Conservation (phyloP, 768 basidiomycete species). For the Boletus reticulatus region DNA sequence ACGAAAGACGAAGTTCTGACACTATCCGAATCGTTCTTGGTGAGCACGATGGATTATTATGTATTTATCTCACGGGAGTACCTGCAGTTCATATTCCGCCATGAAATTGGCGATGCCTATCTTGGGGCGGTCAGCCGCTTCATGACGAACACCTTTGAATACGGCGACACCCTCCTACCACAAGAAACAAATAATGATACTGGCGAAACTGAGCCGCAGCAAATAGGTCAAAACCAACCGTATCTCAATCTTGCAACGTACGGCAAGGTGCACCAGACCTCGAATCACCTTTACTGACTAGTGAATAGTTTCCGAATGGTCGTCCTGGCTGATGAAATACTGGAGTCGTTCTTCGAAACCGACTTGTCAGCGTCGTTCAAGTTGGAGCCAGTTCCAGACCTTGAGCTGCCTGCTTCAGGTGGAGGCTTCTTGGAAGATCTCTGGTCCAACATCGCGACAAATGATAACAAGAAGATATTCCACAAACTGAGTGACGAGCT, state of each 20-base stretch:
- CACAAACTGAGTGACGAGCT: conserved; percentile 92
- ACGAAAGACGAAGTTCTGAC: conserved; percentile 97
- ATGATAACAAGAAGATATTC: conserved; percentile 91
- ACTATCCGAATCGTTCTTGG: conserved; percentile 90
- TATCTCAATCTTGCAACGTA: conserved; percentile 91
- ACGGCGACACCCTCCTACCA: conserved; percentile 89
- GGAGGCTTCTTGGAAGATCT: conserved; percentile 76
- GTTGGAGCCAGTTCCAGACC: conserved; percentile 66
- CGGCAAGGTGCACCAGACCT: conserved; percentile 17
- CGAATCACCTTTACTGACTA: conserved; percentile 9
- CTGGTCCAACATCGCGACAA: conserved; percentile 86
- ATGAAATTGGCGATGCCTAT: conserved; percentile 94
- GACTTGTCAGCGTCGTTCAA: conserved; percentile 89
- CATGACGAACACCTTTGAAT: conserved; percentile 98
- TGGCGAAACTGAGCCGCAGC: conserved; percentile 42
- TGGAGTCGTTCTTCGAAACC: conserved; percentile 95
- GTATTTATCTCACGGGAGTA: conserved; percentile 2
- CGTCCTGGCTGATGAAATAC: conserved; percentile 91
- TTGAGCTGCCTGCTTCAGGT: conserved; percentile 58
- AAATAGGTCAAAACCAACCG: conserved; percentile 74
- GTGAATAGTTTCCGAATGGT: conserved; percentile 91
- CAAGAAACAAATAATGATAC: conserved; percentile 30
- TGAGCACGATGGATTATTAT: conserved; percentile 27
- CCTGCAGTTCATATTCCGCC: conserved; percentile 92
- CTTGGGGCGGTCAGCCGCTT: conserved; percentile 95